phyloP scores from a whole-genome alignment of 352 stramenopile genomes.

The Globisporangium cylindrosporum region DNA sequence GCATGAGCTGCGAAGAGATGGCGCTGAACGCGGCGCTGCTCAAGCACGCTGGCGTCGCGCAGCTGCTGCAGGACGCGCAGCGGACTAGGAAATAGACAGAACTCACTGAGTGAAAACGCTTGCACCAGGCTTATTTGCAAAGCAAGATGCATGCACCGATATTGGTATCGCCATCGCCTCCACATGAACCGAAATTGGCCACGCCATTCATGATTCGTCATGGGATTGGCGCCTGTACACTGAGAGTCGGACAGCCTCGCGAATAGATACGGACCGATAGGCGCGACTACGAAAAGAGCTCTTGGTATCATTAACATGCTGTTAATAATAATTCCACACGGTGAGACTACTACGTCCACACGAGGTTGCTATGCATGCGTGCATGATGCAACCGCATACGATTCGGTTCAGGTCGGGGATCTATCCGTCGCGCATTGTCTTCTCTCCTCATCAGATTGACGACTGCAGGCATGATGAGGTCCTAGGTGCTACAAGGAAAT shows the following conservation, averaged over 20 bases:
- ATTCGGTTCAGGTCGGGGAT: not conserved
- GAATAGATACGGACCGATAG: not conserved
- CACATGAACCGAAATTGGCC: not conserved
- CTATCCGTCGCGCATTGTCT: too few relatives aligned
- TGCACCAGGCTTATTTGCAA: not conserved
- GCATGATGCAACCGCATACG: too few relatives aligned
- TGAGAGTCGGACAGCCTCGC: not conserved
- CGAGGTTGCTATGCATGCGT: too few relatives aligned
- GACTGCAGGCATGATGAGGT: too few relatives aligned
- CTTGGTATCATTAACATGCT: not conserved
- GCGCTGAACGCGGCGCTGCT: constrained; percentile 53
- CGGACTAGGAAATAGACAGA: constrained; percentile 4
- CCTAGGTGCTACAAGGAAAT: too few relatives aligned
- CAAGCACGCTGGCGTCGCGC: constrained; percentile 27
- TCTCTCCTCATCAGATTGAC: too few relatives aligned
- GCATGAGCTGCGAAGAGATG: constrained; percentile 60
- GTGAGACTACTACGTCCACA: too few relatives aligned
- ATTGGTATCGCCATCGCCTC: not conserved
- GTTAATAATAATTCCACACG: too few relatives aligned
- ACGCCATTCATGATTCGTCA: not conserved
- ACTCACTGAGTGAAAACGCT: not conserved
- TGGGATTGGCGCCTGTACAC: not conserved
- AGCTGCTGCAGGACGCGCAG: constrained; percentile 10
- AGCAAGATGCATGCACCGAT: not conserved
- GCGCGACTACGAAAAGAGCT: not conserved